Base-by-base conservation (phyloP, 1,284 basidiomycete species). In the Cutaneotrichosporon mucoides region DNA sequence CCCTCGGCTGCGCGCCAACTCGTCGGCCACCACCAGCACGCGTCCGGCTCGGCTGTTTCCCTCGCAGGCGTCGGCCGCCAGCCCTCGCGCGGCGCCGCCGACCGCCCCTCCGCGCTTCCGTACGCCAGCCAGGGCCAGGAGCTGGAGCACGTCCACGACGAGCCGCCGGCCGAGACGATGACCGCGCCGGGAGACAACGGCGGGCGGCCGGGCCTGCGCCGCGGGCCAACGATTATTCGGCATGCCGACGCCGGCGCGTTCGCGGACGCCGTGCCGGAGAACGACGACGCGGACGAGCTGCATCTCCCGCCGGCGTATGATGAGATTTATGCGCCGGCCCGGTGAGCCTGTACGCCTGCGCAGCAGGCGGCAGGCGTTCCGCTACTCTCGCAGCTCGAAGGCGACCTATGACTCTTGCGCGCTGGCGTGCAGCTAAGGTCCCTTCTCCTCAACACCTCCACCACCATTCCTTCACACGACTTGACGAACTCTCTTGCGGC, bases 241-340 rank as follows among this genome's bases (percentile, higher is more conserved):
- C 63, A 65, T 38, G 63, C 63, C 7, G 63, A 65, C 50, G 57
- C 55, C 5, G 63, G 58, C 16, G 63, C 58, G 12, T 62, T 62
- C 50, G 38, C 53, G 3, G 63, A 59, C 46, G 57, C 55, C 6
- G 55, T 57, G 8, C 60, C 60, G 3, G 50, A 45, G 9, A 57
- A 51, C 43, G 48, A 54, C 38, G 40, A 46, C 5, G 48, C 38
- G 7, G 53, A 36, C 15, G 56, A 55, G 12, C 49, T 65, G 12
- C 63, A 65, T 41, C 58, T 65, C 16, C 63, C 63, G 1, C 63
- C 63, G 0, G 63, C 63, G 1, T 65, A 65, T 12, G 63, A 61
- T 24, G 63, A 65, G 43, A 65, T 65, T 35, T 65, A 62, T 24
- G 24, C 24, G 24, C 24, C 24, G 24, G 24, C 24, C 24, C 24